Evolutionary conservation across 768 basidiomycete genomes (phyloP).

Genomic region (Tylopilus intermedius): DNA sequence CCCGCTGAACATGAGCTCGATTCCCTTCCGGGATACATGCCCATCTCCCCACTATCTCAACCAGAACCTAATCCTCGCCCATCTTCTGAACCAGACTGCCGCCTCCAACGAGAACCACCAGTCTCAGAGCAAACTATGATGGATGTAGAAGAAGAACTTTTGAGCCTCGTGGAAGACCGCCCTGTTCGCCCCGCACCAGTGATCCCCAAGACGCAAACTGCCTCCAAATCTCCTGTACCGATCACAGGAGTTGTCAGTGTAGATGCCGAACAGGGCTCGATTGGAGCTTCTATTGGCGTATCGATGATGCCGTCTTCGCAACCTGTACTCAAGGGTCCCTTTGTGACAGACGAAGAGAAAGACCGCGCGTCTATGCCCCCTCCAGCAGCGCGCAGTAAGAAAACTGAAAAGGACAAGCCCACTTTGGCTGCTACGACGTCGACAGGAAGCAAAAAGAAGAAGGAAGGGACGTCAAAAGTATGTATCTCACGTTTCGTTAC

Average conservation of each 20-base stretch:
- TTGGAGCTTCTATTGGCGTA: constrained; percentile 3
- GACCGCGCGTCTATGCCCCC: constrained; percentile 62
- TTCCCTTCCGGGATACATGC: background rate
- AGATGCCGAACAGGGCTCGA: background rate
- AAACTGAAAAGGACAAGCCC: constrained; percentile 24
- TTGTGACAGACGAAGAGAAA: constrained; percentile 17
- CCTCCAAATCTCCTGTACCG: background rate
- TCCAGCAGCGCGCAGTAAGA: constrained; percentile 29
- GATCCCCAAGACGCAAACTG: background rate
- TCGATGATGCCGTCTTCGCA: constrained; percentile 5
- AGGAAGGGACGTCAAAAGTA: constrained; percentile 22
- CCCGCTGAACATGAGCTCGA: constrained; percentile 4
- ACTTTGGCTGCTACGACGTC: background rate
- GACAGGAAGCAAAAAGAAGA: constrained; percentile 36
- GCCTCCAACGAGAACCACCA: constrained; percentile 1
- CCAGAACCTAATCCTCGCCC: constrained; percentile 7
- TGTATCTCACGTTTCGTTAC: background rate
- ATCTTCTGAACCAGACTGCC: constrained; percentile 7
- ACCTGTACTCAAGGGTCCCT: constrained; percentile 7
- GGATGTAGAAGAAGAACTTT: constrained; percentile 57
- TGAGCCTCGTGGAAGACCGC: constrained; percentile 62
- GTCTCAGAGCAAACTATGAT: constrained; percentile 29
- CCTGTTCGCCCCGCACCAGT: constrained; percentile 4
- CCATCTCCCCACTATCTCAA: background rate
- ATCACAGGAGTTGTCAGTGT: background rate